Conservation (phyloP, 1,284 basidiomycete genomes). For the Exobasidium cylindrosporum region DNA sequence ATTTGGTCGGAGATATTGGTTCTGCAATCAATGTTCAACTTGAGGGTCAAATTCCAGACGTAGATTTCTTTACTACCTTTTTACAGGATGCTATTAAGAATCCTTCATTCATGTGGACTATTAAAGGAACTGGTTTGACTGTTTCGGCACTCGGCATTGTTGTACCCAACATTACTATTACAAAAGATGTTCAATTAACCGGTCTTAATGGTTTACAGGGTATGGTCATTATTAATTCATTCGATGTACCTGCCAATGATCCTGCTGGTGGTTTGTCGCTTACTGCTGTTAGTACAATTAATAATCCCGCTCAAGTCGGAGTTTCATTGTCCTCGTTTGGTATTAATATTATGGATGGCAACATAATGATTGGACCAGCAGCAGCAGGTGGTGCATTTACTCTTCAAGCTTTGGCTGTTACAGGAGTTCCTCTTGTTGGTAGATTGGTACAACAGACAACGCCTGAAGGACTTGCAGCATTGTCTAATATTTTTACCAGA, state of each 20-base stretch:
- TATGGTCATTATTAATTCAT: conserved; percentile 67
- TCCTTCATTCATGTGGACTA: conserved; percentile 71
- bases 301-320: conserved; percentile 75
- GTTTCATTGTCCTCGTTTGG: conserved; percentile 66
- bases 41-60: conserved; percentile 65
- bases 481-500: conserved; percentile 70
- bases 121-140: conserved; percentile 67
- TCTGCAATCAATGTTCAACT: conserved; percentile 64
- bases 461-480: conserved; percentile 62
- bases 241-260: conserved; percentile 71
- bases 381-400: conserved; percentile 61
- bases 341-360: conserved; percentile 64
- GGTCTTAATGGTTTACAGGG: conserved; percentile 70
- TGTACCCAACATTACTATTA: conserved; percentile 63
- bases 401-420: conserved; percentile 63
- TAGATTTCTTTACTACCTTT: conserved; percentile 66
- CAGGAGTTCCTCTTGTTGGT: conserved; percentile 64
- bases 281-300: conserved; percentile 65
- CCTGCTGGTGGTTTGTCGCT: conserved; percentile 72
- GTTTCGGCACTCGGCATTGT: conserved; percentile 58
- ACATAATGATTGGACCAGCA: conserved; percentile 65
- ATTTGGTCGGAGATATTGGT: conserved; percentile 62
- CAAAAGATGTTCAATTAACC: conserved; percentile 67
- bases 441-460: conserved; percentile 66
- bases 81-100: conserved; percentile 67